A percentile compares a stretch with the other conserved stretches of the same genome.
Conservation (phyloP, 371 early-diverging fungal genomes). For the Capillidium rhysosporum region DNA sequence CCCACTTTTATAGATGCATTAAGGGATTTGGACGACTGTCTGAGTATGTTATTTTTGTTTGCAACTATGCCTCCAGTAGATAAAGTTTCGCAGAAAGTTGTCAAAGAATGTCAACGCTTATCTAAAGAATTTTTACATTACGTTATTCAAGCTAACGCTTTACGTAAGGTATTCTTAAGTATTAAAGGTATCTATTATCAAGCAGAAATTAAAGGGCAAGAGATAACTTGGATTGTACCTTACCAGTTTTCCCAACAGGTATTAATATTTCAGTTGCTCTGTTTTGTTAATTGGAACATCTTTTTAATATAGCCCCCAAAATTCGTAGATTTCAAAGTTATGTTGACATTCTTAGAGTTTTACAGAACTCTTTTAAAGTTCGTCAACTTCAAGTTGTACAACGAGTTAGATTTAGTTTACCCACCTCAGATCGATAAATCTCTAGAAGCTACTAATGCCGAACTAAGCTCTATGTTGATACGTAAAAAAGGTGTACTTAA, state of each 20-base stretch:
- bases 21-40: constrained; percentile 88
- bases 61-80: constrained; percentile 65
- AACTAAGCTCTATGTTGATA: constrained; percentile 45
- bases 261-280: constrained; percentile 8
- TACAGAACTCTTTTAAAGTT: constrained; percentile 85
- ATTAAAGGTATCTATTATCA: constrained; percentile 98
- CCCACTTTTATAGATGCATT: constrained; percentile 87
- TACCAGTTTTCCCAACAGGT: constrained; percentile 76
- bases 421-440: constrained; percentile 61
- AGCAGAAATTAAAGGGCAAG: constrained; percentile 85
- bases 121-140: constrained; percentile 83
- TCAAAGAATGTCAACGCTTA: constrained; percentile 60
- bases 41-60: constrained; percentile 85
- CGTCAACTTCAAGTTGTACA: constrained; percentile 82
- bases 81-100: constrained; percentile 31
- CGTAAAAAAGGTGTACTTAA: constrained; percentile 15
- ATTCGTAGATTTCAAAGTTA: constrained; percentile 91
- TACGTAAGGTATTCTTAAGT: constrained; percentile 79
- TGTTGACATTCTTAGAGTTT: constrained; percentile 91
- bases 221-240: constrained; percentile 88
- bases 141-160: constrained; percentile 48
- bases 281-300: neutral
- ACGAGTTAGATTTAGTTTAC: constrained; percentile 63
- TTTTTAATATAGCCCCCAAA: constrained; percentile 35
- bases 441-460: constrained; percentile 42